Evolutionary conservation across 192 early-diverging fungal genomes (phyloP), one percentile per base, ranked within the genome.

Genomic region (Hyaloraphidium curvatum): DNA sequence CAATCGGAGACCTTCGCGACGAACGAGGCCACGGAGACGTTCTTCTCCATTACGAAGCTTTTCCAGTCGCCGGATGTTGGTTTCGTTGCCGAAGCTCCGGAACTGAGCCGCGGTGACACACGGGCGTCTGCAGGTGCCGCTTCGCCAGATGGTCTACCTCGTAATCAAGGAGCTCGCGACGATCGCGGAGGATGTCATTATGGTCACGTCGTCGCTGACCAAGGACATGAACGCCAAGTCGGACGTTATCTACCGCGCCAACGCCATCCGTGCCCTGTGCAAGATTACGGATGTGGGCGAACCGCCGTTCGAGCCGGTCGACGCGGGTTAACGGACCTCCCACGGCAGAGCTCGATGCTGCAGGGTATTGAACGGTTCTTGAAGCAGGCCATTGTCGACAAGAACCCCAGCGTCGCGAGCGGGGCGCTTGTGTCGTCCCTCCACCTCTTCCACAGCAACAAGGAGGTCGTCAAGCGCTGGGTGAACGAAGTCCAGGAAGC

Each of bases 91-190:
- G 11, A 40, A 4, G 16, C 35, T 28, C 31, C 3, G 2, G 2
- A 55, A 53, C 28, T 51, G 59, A 16, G 19, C 3, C 30, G 3
- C 31, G 31, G 31, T 52, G 31, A 52, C 17, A 52, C 31, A 21
- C 17, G 25, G 17, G 30, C 21, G 35, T 57, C 21, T 30, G 31
- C 70, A 88, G 86, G 85, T 84, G 55, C 73, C 88, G 19, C 65
- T 98, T 59, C 83, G 94, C 39, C 92, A 98, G 72, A 90, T 93
- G 83, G 82, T 96, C 50, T 96, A 96, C 56, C 71, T 98, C 54
- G 80, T 87, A 27, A 98, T 98, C 69, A 94, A 95, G 66, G 92
- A 98, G 66, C 75, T 98, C 17, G 79, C 89, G 51, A 78, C 70
- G 22, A 78, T 90, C 52, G 89, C 92, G 22, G 86, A 94, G 63